phyloP scores from a whole-genome alignment of 352 stramenopile genomes.

The Hyaloperonospora brassicae region DNA sequence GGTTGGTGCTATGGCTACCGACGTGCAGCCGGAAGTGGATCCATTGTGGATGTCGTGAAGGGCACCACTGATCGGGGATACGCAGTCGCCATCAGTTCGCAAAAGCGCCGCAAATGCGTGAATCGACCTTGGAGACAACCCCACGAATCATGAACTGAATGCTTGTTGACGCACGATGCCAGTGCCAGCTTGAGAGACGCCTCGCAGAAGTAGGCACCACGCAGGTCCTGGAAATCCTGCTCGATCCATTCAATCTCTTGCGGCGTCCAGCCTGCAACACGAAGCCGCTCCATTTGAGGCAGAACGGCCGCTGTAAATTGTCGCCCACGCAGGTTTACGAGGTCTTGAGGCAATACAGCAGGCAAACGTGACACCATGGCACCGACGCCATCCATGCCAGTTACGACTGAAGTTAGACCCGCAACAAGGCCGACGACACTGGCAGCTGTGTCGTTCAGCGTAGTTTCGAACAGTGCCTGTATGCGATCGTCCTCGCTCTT shows the following conservation, averaged over 20 bases:
- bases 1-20: slow-evolving; percentile 1
- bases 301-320: slow-evolving; percentile 14
- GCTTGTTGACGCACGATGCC: slow-evolving; percentile 7
- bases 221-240: slow-evolving; percentile 27
- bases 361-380: slow-evolving; percentile 5
- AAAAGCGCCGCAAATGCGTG: slow-evolving; percentile 19
- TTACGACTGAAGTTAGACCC: slow-evolving; percentile 13
- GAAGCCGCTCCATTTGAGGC: slow-evolving; percentile 20
- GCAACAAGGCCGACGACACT: slow-evolving; percentile 21
- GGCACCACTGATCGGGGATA: slow-evolving; percentile 7
- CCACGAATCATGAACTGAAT: slow-evolving; percentile 16
- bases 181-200: slow-evolving; percentile 13
- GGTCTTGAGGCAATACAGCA: slow-evolving; percentile 19
- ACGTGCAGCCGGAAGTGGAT: slow-evolving; percentile 2
- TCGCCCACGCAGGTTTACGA: slow-evolving; percentile 22
- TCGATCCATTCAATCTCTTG: slow-evolving; percentile 31
- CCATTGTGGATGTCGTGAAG: background rate
- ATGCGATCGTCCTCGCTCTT: slow-evolving; percentile 7
- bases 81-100: slow-evolving; percentile 19
- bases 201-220: slow-evolving; percentile 15
- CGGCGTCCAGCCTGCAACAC: slow-evolving; percentile 14
- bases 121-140: slow-evolving; percentile 18
- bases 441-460: slow-evolving; percentile 17
- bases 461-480: slow-evolving; percentile 5
- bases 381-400: slow-evolving; percentile 13